Evolutionary conservation across 1,284 basidiomycete species (phyloP), one percentile per base, ranked within the genome.

Genomic region (Ceratobasidium sp.): DNA sequence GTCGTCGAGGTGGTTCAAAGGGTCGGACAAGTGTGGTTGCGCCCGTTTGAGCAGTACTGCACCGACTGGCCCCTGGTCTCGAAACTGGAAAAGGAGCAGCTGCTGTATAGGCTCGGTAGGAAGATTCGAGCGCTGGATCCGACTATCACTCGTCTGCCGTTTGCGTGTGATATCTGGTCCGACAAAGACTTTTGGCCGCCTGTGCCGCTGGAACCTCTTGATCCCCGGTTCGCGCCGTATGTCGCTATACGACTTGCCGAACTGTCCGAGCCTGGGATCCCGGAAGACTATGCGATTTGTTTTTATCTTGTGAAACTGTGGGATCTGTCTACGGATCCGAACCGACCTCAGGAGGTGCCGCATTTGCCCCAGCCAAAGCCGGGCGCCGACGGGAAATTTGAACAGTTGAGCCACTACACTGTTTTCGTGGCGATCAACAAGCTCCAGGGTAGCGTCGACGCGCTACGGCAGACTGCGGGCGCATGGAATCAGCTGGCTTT

Each of bases 31-130:
- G 53, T 14, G 14, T 27, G 53, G 11, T 9, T 69, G 16, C 37
- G 24, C 5, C 53, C 66, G 4, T 69, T 69, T 46, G 66, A 69
- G 39, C n/a, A 58, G 31, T 69, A 58, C n/a, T 69, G 53, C 29
- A 46, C 22, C 16, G 39, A 41, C 13, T 69, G 66, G 66, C 39
- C 43, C 14, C 5, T 11, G 14, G 37, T 58, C 19, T 37, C 53
- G 5, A 13, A 14, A 19, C 16, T 13, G 19, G 53, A 58, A 19
- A 56, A 53, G 29, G 39, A 69, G 8, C 8, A 39, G 19, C 16
- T 31, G 16, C 5, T 56, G 4, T 14, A 24, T 4, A 31, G 4
- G 11, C 29, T 56, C 5, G 11, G 31, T 14, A 24, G 19, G 6
- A 31, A 56, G 5, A 11, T 56, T 2, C 29, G 5, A 29, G 7